phyloP scores from a whole-genome alignment of 352 stramenopile species.

The Pythium myriotylum region DNA sequence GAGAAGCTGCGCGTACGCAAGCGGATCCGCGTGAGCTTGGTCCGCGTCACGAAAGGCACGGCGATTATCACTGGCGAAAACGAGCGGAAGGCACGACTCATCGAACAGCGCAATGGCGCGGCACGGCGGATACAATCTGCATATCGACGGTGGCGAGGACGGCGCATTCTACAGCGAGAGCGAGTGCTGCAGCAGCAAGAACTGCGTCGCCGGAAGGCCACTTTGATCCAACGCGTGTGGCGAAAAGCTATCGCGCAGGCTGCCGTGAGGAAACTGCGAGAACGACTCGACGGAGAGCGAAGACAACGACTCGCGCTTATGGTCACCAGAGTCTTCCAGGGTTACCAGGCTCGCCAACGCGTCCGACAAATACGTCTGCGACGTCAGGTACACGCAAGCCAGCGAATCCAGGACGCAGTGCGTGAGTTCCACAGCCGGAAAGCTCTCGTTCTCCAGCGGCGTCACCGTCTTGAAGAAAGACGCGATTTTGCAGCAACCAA shows the following conservation, averaged over 20 bases:
- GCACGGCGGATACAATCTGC: conserved; percentile 38
- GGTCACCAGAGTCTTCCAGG: conserved; percentile 39
- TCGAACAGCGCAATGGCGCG: conserved; percentile 29
- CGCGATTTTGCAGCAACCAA: conserved; percentile 36
- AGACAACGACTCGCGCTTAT: conserved; percentile 32
- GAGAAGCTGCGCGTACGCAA: conserved; percentile 66
- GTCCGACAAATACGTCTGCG: conserved; percentile 40
- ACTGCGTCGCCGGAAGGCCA: conserved; percentile 15
- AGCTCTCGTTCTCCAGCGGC: conserved; percentile 20
- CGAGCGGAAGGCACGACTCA: conserved; percentile 38
- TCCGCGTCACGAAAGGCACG: conserved; percentile 65
- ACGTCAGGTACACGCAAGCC: conserved; percentile 33
- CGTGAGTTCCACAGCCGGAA: conserved; percentile 40
- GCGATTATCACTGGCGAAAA: conserved; percentile 67
- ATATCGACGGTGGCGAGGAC: conserved; percentile 39
- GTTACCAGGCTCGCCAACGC: conserved; percentile 48
- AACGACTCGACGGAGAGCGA: conserved; percentile 29
- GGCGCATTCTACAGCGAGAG: conserved; percentile 36
- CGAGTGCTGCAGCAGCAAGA: conserved; percentile 31
- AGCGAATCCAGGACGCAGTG: conserved; percentile 44
- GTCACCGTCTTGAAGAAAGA: neutral
- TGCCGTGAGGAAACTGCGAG: conserved; percentile 29
- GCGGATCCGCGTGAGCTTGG: conserved; percentile 55
- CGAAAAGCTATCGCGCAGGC: conserved; percentile 30
- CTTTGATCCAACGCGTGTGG: conserved; percentile 45